Evolutionary conservation across 2,329 filamentous ascomycete species (phyloP).

Genomic region (Calcarisporium arbuscula): DNA sequence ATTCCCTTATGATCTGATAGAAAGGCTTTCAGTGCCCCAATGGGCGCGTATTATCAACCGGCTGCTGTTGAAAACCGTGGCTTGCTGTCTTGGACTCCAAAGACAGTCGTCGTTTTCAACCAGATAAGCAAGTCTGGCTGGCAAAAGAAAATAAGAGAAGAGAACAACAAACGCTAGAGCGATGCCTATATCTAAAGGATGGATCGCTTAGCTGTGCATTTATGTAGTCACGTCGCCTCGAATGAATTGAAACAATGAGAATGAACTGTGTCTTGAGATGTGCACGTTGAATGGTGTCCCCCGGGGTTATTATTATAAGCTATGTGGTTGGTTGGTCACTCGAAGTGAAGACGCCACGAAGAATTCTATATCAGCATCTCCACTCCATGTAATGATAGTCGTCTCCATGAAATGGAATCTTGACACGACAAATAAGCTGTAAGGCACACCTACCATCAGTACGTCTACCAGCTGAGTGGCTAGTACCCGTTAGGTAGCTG

Average conservation of each 20-base stretch:
- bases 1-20: slow-evolving; percentile 37
- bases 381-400: too few species aligned
- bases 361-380: too few species aligned
- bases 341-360: too few species aligned
- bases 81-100: slow-evolving; percentile 19
- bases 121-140: slow-evolving; percentile 18
- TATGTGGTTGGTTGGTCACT: too few species aligned
- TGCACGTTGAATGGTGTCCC: too few species aligned
- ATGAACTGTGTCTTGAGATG: too few species aligned
- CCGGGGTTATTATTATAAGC: too few species aligned
- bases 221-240: slow-evolving; percentile 37
- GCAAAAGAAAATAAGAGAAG: slow-evolving; percentile 25
- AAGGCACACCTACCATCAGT: too few species aligned
- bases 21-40: slow-evolving; percentile 37
- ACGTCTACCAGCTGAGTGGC: too few species aligned
- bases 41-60: slow-evolving; percentile 36
- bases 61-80: slow-evolving; percentile 26
- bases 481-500: too few species aligned
- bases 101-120: slow-evolving; percentile 10
- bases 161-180: slow-evolving; percentile 25
- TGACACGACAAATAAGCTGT: too few species aligned
- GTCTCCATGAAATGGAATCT: too few species aligned
- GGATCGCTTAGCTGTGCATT: slow-evolving; percentile 30
- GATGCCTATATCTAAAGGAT: slow-evolving; percentile 31
- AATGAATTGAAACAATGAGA: slow-evolving; percentile 34